These are phyloP conservation scores for Rhodotorula sp. DNA, from an alignment of 1,284 basidiomycete genomes.

Conservation along the genomic window DNA sequence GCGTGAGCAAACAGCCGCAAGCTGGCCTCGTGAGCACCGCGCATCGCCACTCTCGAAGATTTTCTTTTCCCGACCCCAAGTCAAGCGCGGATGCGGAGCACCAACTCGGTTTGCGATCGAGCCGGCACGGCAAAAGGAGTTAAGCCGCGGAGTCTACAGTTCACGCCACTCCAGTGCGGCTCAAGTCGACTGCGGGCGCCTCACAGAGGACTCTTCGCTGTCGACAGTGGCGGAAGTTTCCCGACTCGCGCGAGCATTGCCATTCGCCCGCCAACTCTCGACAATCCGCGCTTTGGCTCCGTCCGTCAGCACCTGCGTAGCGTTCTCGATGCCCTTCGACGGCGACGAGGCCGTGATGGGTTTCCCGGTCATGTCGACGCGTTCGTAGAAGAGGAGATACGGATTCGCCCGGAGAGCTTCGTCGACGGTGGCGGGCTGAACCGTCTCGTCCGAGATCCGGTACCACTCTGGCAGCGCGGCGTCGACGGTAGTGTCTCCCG, in stretches of 20 bases:
- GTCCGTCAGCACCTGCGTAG: background rate
- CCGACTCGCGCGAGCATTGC: background rate
- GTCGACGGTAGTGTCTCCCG: background rate
- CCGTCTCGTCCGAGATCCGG: slow-evolving; percentile 77
- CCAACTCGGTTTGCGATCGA: background rate
- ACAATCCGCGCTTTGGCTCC: slow-evolving; percentile 16
- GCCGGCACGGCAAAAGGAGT: background rate
- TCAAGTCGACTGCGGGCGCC: background rate
- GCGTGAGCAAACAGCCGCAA: too few species aligned
- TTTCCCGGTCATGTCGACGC: slow-evolving; percentile 46
- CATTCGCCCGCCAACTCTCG: slow-evolving; percentile 20
- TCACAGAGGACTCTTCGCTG: too few species aligned
- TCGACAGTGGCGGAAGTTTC: background rate
- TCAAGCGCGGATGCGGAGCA: too few species aligned
- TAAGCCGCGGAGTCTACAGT: background rate
- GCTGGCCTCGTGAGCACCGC: too few species aligned
- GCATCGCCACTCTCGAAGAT: too few species aligned
- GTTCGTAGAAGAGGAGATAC: slow-evolving; percentile 91
- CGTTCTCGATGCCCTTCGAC: background rate
- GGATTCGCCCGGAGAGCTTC: slow-evolving; percentile 68
- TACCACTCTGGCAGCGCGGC: slow-evolving; percentile 61
- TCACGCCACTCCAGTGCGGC: background rate
- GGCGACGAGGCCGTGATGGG: background rate
- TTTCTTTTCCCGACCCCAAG: too few species aligned
- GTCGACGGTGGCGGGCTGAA: slow-evolving; percentile 73